Evolutionary conservation across 257 asterid genomes (phyloP).

Genomic region (Nicotiana obtusifolia): DNA sequence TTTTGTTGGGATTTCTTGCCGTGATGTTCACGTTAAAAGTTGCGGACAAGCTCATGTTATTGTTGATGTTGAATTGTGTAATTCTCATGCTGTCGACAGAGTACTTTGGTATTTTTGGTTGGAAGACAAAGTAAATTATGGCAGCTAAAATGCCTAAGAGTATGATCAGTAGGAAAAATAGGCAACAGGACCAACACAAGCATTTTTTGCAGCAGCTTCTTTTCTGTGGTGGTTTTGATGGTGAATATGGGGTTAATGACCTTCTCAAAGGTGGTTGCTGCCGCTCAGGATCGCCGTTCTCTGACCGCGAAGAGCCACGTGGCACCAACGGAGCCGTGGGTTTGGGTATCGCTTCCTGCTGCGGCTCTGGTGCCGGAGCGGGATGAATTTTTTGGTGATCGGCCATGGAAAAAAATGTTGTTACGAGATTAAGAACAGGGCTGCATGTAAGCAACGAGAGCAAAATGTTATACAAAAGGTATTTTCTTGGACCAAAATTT

Average conservation of each 20-base stretch:
- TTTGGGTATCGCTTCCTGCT: slow-evolving; percentile 12
- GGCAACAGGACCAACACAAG: slow-evolving; percentile 57
- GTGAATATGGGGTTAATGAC: background rate
- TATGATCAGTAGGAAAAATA: slow-evolving; percentile 32
- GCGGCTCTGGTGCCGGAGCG: slow-evolving; percentile 41
- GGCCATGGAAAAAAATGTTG: slow-evolving; percentile 35
- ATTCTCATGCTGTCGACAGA: slow-evolving; percentile 60
- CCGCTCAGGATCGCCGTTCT: slow-evolving; percentile 64
- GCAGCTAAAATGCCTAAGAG: slow-evolving; percentile 56
- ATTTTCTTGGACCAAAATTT: background rate
- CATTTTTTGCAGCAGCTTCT: slow-evolving; percentile 40
- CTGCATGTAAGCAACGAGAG: background rate
- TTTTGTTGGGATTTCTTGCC: slow-evolving; percentile 70
- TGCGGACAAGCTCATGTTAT: slow-evolving; percentile 53
- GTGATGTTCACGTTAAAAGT: slow-evolving; percentile 62
- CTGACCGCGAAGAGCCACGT: slow-evolving; percentile 49
- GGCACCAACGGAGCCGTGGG: slow-evolving; percentile 62
- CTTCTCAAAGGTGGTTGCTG: slow-evolving; percentile 5
- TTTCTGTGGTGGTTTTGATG: slow-evolving; percentile 37
- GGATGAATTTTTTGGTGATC: slow-evolving; percentile 76
- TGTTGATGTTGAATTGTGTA: slow-evolving; percentile 34
- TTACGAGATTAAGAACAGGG: background rate
- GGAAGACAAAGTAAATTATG: slow-evolving; percentile 55
- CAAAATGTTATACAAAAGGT: background rate
- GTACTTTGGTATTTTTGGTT: slow-evolving; percentile 67